Conservation (phyloP, 306 rosid genomes). For the Psophocarpus tetragonolobus region DNA sequence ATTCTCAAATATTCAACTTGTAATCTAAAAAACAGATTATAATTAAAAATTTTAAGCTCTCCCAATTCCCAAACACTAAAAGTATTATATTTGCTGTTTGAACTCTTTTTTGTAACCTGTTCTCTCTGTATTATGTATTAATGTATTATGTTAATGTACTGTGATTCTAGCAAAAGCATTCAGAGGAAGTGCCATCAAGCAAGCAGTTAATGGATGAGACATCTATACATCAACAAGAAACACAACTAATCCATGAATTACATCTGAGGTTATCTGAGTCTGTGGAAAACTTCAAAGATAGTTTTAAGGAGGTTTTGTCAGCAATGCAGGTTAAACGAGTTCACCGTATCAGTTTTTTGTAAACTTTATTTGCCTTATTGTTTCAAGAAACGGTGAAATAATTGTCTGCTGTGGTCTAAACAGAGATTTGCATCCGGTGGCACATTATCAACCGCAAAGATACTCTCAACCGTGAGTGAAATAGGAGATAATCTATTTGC, state of each 20-base stretch:
- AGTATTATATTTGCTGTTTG: conserved; percentile 5
- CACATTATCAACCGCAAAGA: conserved; percentile 48
- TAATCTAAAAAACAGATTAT: too few species aligned
- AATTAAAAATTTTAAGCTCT: too few species aligned
- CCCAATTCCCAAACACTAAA: too few species aligned
- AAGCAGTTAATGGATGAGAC: conserved; percentile 45
- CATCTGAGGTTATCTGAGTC: conserved; percentile 56
- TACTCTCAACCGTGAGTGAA: conserved; percentile 69
- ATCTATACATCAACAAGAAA: conserved; percentile 59
- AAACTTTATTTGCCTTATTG: conserved; percentile 18
- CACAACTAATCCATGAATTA: conserved; percentile 49
- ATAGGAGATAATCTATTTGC: conserved; percentile 60
- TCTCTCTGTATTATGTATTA: conserved; percentile 23
- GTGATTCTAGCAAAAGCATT: conserved; percentile 59
- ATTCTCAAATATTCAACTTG: too few species aligned
- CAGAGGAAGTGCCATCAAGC: conserved; percentile 51
- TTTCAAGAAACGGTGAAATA: conserved; percentile 15
- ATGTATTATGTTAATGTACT: conserved; percentile 25
- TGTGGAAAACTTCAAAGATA: conserved; percentile 57
- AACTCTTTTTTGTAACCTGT: neutral
- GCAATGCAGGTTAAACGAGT: conserved; percentile 58
- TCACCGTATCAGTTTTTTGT: conserved; percentile 23
- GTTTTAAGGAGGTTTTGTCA: conserved; percentile 63
- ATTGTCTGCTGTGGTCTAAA: conserved; percentile 29
- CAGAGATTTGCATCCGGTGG: conserved; percentile 57